Conservation (phyloP, 306 rosid species). For the Cucumis cinereus region DNA sequence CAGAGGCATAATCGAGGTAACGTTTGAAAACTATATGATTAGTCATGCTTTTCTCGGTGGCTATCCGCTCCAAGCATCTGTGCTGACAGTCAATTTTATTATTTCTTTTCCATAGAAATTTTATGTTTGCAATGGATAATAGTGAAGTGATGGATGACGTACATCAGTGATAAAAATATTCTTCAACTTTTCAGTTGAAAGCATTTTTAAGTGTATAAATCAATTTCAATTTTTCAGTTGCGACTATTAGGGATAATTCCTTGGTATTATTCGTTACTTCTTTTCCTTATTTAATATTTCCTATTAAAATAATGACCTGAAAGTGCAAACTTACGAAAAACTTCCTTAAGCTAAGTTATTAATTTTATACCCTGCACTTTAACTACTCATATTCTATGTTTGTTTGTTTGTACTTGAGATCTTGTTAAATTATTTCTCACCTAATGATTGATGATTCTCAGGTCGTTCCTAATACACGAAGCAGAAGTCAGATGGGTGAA, state of each 20-base stretch:
- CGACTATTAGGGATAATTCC: background rate
- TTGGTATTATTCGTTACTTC: background rate
- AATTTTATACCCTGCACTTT: background rate
- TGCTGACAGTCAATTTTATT: background rate
- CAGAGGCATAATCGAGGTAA: constrained; percentile 94
- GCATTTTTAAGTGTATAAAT: background rate
- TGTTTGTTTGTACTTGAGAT: background rate
- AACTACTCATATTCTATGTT: background rate
- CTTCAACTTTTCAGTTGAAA: background rate
- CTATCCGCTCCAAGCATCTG: background rate
- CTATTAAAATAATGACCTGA: background rate
- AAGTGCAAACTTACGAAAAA: background rate
- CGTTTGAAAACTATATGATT: constrained; percentile 7
- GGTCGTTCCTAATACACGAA: constrained; percentile 92
- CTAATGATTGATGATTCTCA: constrained; percentile 16
- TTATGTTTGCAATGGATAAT: background rate
- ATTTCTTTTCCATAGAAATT: background rate
- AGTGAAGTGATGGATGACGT: background rate
- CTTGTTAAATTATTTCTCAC: background rate
- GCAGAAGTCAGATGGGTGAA: constrained; percentile 99
- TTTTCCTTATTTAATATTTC: background rate
- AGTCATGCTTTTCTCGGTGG: background rate
- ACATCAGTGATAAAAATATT: background rate
- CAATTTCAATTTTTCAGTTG: background rate
- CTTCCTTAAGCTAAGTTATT: background rate